These are phyloP conservation scores for Trichoderma breve DNA, from an alignment of 2,329 filamentous ascomycete genomes.

Conservation along the genomic window DNA sequence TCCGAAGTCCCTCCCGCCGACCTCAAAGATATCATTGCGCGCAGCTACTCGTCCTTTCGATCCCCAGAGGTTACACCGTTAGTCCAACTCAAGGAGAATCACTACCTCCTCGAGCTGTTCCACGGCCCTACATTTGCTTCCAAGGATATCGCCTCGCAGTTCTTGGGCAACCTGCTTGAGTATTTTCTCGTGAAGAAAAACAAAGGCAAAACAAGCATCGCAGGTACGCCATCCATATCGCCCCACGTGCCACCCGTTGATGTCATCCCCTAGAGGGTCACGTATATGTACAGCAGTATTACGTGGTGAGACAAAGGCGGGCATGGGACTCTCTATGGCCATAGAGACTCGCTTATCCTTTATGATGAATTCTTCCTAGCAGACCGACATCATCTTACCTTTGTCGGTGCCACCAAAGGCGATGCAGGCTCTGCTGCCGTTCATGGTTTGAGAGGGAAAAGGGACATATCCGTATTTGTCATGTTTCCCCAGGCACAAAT, in stretches of 20 bases:
- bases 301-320: neutral
- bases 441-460: constrained; percentile 90
- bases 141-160: constrained; percentile 86
- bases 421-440: constrained; percentile 94
- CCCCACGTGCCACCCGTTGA: neutral
- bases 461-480: constrained; percentile 95
- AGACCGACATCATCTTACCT: constrained; percentile 76
- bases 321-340: neutral
- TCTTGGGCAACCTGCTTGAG: constrained; percentile 93
- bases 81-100: constrained; percentile 69
- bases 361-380: constrained; percentile 21
- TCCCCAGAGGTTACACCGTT: constrained; percentile 66
- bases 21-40: constrained; percentile 76
- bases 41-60: constrained; percentile 88
- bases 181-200: constrained; percentile 79
- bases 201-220: constrained; percentile 58
- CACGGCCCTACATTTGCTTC: constrained; percentile 95
- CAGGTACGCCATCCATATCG: constrained; percentile 36
- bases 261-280: neutral
- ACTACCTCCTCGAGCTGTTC: constrained; percentile 90
- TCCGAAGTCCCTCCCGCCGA: constrained; percentile 78
- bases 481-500: constrained; percentile 89
- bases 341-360: constrained; percentile 8
- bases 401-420: constrained; percentile 82
- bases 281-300: neutral